These are phyloP conservation scores for Gaultheria prostrata DNA, from an alignment of 148 eudicot genomes.

Conservation along the genomic window DNA sequence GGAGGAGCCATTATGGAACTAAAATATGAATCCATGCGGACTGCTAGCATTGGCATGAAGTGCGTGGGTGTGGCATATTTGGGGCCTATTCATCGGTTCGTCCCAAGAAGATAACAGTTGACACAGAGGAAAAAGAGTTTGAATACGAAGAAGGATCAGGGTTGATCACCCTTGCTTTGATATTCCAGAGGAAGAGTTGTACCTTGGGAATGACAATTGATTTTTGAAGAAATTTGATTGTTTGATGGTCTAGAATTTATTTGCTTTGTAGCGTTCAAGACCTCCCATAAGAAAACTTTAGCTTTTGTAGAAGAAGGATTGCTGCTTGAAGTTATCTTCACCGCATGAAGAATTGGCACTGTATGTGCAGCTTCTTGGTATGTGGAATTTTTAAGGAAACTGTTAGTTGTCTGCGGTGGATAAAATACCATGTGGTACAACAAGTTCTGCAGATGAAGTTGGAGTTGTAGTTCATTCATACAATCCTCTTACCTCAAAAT, in stretches of 20 bases:
- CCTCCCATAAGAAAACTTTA: neutral
- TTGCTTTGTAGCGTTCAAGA: neutral
- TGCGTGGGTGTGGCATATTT: conserved; percentile 66
- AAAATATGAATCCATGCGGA: conserved; percentile 39
- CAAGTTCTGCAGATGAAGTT: too few relatives aligned
- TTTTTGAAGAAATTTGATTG: conserved; percentile 21
- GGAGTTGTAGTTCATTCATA: neutral
- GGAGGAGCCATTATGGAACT: conserved; percentile 71
- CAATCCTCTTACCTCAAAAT: neutral
- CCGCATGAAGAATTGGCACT: neutral
- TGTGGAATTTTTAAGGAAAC: neutral
- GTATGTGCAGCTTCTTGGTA: neutral
- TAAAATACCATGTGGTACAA: too few relatives aligned
- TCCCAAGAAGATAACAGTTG: conserved; percentile 59
- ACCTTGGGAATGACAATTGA: conserved; percentile 59
- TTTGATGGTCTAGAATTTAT: conserved; percentile 7
- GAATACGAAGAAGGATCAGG: conserved; percentile 50
- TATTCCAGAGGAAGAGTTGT: conserved; percentile 48
- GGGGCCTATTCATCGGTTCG: conserved; percentile 64
- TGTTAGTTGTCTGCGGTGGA: conserved; percentile 2
- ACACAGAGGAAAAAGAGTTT: conserved; percentile 41
- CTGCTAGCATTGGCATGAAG: conserved; percentile 34
- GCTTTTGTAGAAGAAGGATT: neutral
- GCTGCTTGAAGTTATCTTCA: neutral
- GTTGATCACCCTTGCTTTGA: conserved; percentile 43